Percentiles rank a stretch among this genome's conserved stretches.
phyloP scores from a whole-genome alignment of 495 filamentous ascomycete species.

The Hypoxylon fuscum region DNA sequence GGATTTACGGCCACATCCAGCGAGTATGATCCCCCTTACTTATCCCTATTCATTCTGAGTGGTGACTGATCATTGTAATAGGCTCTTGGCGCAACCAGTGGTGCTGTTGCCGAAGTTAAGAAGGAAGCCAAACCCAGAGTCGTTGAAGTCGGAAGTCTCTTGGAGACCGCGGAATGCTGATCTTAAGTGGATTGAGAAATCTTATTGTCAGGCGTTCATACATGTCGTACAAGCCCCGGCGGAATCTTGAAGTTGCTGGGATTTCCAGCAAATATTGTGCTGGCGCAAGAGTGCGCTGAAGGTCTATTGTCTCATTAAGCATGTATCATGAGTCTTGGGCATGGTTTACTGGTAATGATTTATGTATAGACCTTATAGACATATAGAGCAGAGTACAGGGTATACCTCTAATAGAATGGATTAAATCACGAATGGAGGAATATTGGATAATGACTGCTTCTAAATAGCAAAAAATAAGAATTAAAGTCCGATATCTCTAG shows the following conservation, averaged over 20 bases:
- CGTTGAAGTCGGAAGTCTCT: conserved; percentile 16
- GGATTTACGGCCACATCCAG: conserved; percentile 81
- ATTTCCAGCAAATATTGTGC: conserved; percentile 10
- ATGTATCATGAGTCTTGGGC: neutral
- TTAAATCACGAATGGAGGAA: neutral
- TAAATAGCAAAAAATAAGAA: neutral
- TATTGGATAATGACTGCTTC: neutral
- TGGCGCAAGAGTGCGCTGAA: conserved; percentile 10
- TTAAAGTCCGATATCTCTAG: too few species aligned
- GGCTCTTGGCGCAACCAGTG: conserved; percentile 41
- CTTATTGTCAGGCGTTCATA: conserved; percentile 5
- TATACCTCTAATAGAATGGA: conserved; percentile 17
- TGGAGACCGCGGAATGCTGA: conserved; percentile 24
- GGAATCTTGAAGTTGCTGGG: conserved; percentile 10
- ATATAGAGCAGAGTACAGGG: conserved; percentile 12
- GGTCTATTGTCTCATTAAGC: conserved; percentile 2
- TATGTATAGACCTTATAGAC: conserved; percentile 16
- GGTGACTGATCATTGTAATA: conserved; percentile 21
- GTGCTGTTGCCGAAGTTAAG: conserved; percentile 19
- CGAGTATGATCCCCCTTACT: conserved; percentile 45
- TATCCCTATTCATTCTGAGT: neutral
- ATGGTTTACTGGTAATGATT: conserved; percentile 16
- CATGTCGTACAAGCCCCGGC: conserved; percentile 4
- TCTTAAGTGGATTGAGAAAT: neutral
- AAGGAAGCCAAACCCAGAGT: too few species aligned